A percentile compares a stretch with the other conserved stretches of the same genome.
phyloP scores from a whole-genome alignment of 176 grass and related monocot genomes.

The Avena insularis region DNA sequence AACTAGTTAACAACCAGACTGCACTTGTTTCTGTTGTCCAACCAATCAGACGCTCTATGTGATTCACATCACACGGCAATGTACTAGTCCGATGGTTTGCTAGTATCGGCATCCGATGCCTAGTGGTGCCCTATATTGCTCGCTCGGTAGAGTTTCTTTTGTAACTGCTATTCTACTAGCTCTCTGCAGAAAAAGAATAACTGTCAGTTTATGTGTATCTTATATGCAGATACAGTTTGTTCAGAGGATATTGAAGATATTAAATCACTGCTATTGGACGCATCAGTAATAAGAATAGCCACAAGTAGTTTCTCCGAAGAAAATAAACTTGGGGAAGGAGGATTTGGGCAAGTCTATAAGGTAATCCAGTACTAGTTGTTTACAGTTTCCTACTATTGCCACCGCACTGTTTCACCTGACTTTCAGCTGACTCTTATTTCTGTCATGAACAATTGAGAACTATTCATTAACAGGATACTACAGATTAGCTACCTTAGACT shows the following conservation, averaged over 20 bases:
- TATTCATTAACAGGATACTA: background rate
- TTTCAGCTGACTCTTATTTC: background rate
- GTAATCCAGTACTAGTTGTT: conserved; percentile 19
- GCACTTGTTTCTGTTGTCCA: no score
- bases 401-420: background rate
- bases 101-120: no score
- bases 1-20: no score
- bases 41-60: no score
- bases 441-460: conserved; percentile 8
- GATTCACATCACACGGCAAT: no score
- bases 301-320: conserved; percentile 48
- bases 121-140: background rate
- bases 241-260: conserved; percentile 43
- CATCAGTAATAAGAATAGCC: conserved; percentile 37
- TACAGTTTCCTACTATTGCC: background rate
- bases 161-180: background rate
- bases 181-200: background rate
- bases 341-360: conserved; percentile 75
- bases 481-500: background rate
- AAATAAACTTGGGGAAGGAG: conserved; percentile 75
- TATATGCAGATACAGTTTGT: conserved; percentile 18
- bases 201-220: background rate
- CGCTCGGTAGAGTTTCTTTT: background rate
- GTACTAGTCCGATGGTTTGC: no score
- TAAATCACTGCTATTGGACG: conserved; percentile 43